These are phyloP conservation scores for Candida boidinii DNA, from an alignment of 805 yeast species.

Conservation along the genomic window DNA sequence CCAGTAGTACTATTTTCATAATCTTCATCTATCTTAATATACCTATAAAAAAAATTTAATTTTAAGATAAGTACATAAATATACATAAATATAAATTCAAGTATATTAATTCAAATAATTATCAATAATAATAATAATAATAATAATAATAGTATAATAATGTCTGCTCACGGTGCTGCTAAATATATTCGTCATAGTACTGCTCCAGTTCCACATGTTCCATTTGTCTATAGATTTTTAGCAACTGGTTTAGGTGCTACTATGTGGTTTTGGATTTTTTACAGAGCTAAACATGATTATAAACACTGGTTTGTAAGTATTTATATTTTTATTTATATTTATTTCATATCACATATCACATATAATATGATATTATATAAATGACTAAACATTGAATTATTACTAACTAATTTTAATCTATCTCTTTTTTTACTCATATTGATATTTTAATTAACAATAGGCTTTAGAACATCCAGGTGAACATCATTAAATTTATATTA, in stretches of 20 bases:
- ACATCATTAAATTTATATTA: slow-evolving; percentile 16
- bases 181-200: slow-evolving; percentile 41
- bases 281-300: slow-evolving; percentile 69
- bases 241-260: slow-evolving; percentile 72
- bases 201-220: slow-evolving; percentile 59
- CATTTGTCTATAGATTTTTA: slow-evolving; percentile 46
- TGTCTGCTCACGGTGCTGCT: slow-evolving; percentile 9
- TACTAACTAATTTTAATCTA: neutral
- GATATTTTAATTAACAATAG: slow-evolving; percentile 4
- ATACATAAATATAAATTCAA: too few species aligned
- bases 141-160: neutral
- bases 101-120: too few species aligned
- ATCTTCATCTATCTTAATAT: too few species aligned
- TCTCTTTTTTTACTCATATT: neutral
- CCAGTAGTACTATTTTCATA: too few species aligned
- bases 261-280: slow-evolving; percentile 85
- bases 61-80: too few species aligned
- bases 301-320: slow-evolving; percentile 42
- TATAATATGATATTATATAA: neutral
- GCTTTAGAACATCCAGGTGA: slow-evolving; percentile 37
- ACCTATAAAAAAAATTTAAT: too few species aligned
- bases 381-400: too few species aligned
- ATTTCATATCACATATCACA: neutral
- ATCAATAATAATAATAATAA: too few species aligned
- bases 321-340: neutral